A percentile compares a stretch with the other conserved stretches of the same genome.
Evolutionary conservation across 495 filamentous ascomycete species (phyloP).

Genomic region (Immersiella caudata): DNA sequence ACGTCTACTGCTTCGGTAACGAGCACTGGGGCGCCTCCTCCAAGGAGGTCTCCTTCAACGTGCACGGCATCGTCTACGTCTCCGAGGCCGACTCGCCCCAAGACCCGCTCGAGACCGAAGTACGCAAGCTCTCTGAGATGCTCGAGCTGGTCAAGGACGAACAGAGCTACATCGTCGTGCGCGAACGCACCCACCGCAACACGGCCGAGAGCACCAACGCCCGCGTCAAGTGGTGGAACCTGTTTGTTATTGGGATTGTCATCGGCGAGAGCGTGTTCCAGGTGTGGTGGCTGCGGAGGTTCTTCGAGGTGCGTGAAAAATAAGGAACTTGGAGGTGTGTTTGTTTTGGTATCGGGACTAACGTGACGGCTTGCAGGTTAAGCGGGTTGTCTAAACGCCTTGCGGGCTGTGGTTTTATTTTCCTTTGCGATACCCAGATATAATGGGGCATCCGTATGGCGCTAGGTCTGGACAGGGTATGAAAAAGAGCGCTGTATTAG

Average conservation of each 20-base stretch:
- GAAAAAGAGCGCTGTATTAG: slow-evolving; percentile 19
- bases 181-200: slow-evolving; percentile 94
- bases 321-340: background rate
- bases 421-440: slow-evolving; percentile 26
- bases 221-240: slow-evolving; percentile 98
- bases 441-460: slow-evolving; percentile 20
- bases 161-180: slow-evolving; percentile 93
- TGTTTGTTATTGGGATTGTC: slow-evolving; percentile 90
- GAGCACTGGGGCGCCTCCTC: slow-evolving; percentile 89
- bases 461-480: slow-evolving; percentile 17
- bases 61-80: slow-evolving; percentile 97
- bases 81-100: slow-evolving; percentile 79
- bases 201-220: slow-evolving; percentile 98
- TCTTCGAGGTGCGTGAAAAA: slow-evolving; percentile 78
- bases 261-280: slow-evolving; percentile 94
- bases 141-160: slow-evolving; percentile 93
- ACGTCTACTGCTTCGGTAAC: slow-evolving; percentile 98
- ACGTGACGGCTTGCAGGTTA: slow-evolving; percentile 29
- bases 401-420: slow-evolving; percentile 1
- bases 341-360: slow-evolving; percentile 19
- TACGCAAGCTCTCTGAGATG: slow-evolving; percentile 81
- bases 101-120: slow-evolving; percentile 91
- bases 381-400: slow-evolving; percentile 39
- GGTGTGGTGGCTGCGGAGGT: slow-evolving; percentile 98
- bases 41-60: slow-evolving; percentile 98